A percentile compares a stretch with the other conserved stretches of the same genome.
phyloP scores from a whole-genome alignment of 495 filamentous ascomycete genomes.

The Talaromyces proteolyticus region DNA sequence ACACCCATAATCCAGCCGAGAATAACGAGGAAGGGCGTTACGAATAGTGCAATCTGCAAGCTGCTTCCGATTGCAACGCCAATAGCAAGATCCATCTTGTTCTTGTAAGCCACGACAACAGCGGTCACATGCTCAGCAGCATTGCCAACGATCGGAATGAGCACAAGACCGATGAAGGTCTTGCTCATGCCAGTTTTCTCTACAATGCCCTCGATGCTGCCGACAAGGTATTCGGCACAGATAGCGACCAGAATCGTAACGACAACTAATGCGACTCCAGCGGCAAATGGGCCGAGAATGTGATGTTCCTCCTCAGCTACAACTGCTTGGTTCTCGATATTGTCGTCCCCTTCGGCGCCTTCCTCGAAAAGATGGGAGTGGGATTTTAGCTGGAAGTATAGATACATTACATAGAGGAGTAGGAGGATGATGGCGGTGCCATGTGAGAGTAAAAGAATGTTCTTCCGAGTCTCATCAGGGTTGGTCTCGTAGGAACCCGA shows the following conservation, averaged over 20 bases:
- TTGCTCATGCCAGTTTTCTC: conserved; percentile 80
- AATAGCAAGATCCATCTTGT: conserved; percentile 98
- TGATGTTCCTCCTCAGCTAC: conserved; percentile 35
- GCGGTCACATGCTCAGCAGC: conserved; percentile 97
- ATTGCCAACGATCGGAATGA: conserved; percentile 96
- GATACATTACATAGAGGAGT: conserved; percentile 82
- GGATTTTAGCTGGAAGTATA: conserved; percentile 82
- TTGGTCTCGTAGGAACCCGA: conserved; percentile 15
- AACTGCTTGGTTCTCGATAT: conserved; percentile 3
- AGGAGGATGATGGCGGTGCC: conserved; percentile 88
- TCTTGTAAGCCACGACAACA: conserved; percentile 82
- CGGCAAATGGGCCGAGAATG: conserved; percentile 66
- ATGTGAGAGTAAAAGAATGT: conserved; percentile 79
- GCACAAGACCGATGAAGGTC: conserved; percentile 91
- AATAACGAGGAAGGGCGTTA: conserved; percentile 87
- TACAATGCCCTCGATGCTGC: conserved; percentile 86
- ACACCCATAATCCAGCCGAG: conserved; percentile 83
- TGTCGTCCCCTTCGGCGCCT: conserved; percentile 33
- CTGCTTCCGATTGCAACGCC: conserved; percentile 89
- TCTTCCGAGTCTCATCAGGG: conserved; percentile 40
- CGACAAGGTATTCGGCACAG: conserved; percentile 91
- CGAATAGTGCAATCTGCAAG: conserved; percentile 90
- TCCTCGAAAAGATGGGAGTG: conserved; percentile 79
- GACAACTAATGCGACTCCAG: conserved; percentile 63
- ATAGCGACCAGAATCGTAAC: conserved; percentile 81